Conservation (phyloP, 2,329 filamentous ascomycete genomes). For the Beauveria brongniartii region DNA sequence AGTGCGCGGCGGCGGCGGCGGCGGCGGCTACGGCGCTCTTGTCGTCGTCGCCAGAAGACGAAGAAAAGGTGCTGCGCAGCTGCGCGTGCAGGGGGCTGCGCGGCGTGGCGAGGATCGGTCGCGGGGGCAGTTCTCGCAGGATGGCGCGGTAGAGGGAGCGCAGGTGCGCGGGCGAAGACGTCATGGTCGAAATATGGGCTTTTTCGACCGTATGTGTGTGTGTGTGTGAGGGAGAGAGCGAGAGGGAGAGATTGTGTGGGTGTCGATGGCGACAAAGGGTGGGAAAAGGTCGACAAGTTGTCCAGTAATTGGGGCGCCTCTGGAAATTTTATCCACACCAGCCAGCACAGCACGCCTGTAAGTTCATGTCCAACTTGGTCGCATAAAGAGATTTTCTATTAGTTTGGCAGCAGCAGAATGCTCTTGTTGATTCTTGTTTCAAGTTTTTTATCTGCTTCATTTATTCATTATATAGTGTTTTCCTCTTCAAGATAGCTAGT, state of each 20-base stretch:
- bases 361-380: background rate
- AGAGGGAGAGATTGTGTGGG: background rate
- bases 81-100: constrained; percentile 63
- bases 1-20: constrained; percentile 10
- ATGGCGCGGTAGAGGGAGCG: constrained; percentile 81
- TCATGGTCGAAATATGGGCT: constrained; percentile 17
- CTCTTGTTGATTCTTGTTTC: background rate
- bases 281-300: background rate
- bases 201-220: background rate
- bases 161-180: constrained; percentile 39
- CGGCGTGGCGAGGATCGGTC: constrained; percentile 43
- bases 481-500: too few relatives aligned
- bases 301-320: background rate
- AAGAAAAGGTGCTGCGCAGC: constrained; percentile 56
- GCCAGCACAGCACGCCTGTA: background rate
- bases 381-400: background rate
- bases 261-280: background rate
- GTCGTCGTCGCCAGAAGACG: constrained; percentile 12
- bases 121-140: constrained; percentile 79
- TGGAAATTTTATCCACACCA: constrained; percentile 2
- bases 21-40: constrained; percentile 17
- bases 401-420: background rate
- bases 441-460: background rate
- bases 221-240: background rate
- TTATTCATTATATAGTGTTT: background rate